Evolutionary conservation across 208 protist species (phyloP).

Genomic region (Kentomonas sorsogonicus): DNA sequence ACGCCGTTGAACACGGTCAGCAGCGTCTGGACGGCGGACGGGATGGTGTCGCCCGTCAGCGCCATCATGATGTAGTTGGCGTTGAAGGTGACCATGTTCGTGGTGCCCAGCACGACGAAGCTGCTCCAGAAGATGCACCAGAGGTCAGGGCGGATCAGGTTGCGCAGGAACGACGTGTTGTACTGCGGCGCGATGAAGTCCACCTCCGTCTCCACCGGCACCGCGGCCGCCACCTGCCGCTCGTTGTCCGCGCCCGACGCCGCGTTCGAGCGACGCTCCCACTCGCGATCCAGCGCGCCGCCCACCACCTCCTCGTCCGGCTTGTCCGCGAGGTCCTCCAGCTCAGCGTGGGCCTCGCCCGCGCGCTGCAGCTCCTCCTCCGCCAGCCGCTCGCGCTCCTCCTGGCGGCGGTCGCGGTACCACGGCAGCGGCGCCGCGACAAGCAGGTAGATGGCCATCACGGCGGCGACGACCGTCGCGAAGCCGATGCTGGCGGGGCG

Average conservation of each 20-base stretch:
- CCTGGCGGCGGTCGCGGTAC: not conserved
- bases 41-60: slow-evolving; percentile 3
- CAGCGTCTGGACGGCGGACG: slow-evolving; percentile 15
- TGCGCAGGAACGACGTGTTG: slow-evolving; percentile 22
- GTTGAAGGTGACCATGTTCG: slow-evolving; percentile 23
- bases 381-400: not conserved
- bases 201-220: slow-evolving; percentile 13
- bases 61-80: slow-evolving; percentile 22
- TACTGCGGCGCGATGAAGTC: slow-evolving; percentile 44
- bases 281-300: too few relatives aligned
- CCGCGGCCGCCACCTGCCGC: not conserved
- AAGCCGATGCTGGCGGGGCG: slow-evolving; percentile 15
- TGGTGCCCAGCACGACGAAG: slow-evolving; percentile 19
- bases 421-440: slow-evolving; percentile 12
- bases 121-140: slow-evolving; percentile 20
- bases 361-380: slow-evolving; percentile 15
- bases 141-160: slow-evolving; percentile 17
- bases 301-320: not conserved
- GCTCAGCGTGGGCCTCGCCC: slow-evolving; percentile 11
- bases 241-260: slow-evolving; percentile 1
- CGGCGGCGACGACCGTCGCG: slow-evolving; percentile 17
- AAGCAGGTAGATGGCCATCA: slow-evolving; percentile 14
- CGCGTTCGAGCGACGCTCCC: too few relatives aligned
- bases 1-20: slow-evolving; percentile 24
- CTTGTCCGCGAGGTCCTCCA: not conserved